These are phyloP conservation scores for Meyerozyma smithsonii DNA, from an alignment of 1,139 yeast species.

Conservation along the genomic window DNA sequence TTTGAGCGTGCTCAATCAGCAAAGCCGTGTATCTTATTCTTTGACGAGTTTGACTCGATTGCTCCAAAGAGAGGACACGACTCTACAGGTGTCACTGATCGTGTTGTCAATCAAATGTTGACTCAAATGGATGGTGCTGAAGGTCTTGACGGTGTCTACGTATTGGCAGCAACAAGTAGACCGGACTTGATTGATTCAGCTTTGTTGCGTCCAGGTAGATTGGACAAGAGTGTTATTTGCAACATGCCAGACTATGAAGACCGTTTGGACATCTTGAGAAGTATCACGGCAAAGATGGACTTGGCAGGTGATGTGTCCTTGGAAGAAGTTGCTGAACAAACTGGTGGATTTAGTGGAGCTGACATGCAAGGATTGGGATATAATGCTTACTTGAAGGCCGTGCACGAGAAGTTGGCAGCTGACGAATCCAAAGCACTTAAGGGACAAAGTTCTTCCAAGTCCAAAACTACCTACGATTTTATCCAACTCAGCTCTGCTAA, in stretches of 20 bases:
- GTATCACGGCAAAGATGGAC: conserved; percentile 57
- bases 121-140: conserved; percentile 99
- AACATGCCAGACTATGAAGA: conserved; percentile 75
- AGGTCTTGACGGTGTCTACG: conserved; percentile 94
- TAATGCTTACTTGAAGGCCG: conserved; percentile 88
- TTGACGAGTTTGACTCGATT: conserved; percentile 95
- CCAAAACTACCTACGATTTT: conserved; percentile 23
- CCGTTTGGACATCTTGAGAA: conserved; percentile 64
- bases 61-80: conserved; percentile 99
- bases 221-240: conserved; percentile 88
- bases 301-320: conserved; percentile 49
- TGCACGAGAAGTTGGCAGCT: conserved; percentile 64
- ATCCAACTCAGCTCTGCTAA: conserved; percentile 33
- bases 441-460: conserved; percentile 11
- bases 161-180: conserved; percentile 91
- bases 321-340: conserved; percentile 48
- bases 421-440: conserved; percentile 25
- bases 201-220: conserved; percentile 87
- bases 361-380: conserved; percentile 91
- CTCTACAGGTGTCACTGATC: conserved; percentile 95
- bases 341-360: conserved; percentile 89
- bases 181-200: conserved; percentile 97
- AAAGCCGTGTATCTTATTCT: conserved; percentile 88
- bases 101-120: conserved; percentile 94
- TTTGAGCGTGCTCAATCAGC: conserved; percentile 94